These are phyloP conservation scores for Besnoitia besnoiti DNA, from an alignment of 169 alveolate genomes.

Conservation along the genomic window DNA sequence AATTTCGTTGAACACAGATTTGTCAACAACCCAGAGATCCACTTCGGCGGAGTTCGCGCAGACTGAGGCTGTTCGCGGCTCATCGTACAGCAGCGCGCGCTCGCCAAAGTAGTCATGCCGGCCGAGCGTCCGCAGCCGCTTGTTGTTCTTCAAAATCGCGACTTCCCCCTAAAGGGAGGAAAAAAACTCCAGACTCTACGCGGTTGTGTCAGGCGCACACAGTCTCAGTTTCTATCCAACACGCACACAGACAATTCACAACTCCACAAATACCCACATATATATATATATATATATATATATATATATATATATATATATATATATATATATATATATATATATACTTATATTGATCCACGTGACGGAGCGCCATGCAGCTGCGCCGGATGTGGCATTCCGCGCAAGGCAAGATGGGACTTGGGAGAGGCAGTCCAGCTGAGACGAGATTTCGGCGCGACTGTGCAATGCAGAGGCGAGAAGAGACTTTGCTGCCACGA, in stretches of 20 bases:
- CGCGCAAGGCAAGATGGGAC: too few species aligned
- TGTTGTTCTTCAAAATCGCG: conserved; percentile 83
- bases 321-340: not conserved
- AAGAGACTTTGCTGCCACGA: too few species aligned
- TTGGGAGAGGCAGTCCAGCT: too few species aligned
- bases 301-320: not conserved
- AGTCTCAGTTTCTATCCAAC: too few species aligned
- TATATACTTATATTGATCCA: too few species aligned
- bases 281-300: not conserved
- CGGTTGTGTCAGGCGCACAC: not conserved
- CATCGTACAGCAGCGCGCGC: conserved; percentile 92
- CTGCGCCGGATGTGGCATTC: too few species aligned
- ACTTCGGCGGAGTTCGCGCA: conserved; percentile 77
- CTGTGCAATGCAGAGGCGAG: too few species aligned
- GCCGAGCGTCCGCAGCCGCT: conserved; percentile 84
- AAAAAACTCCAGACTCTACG: not conserved
- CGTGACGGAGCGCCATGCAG: too few species aligned
- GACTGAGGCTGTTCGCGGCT: conserved; percentile 92
- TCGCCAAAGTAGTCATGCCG: conserved; percentile 95
- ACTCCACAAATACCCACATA: not conserved
- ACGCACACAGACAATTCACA: not conserved
- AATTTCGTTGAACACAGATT: conserved; percentile 83
- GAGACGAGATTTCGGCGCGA: too few species aligned
- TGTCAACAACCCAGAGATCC: conserved; percentile 88
- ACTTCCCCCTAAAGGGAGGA: conserved; percentile 85